Evolutionary conservation across 768 basidiomycete genomes (phyloP), one percentile per base, ranked within the genome.

Genomic region (Amanita phalloides): DNA sequence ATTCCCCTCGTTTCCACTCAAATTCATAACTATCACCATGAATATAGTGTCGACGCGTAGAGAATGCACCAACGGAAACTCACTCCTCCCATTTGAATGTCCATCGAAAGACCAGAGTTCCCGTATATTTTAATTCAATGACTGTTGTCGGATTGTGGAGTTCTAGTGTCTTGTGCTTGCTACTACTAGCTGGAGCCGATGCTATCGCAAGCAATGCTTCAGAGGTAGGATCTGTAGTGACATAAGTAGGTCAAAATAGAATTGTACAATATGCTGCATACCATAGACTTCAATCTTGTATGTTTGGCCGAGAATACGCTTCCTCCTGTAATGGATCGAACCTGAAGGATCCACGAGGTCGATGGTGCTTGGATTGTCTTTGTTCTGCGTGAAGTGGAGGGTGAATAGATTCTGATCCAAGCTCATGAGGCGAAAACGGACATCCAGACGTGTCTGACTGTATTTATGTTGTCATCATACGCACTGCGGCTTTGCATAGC

Each of bases 341-440:
- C 82, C 86, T 1, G 72, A 63, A 2, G 78, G 71, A 59, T 90
- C 87, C 21, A 79, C 68, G 48, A 92, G 78, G 64, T 91, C 89
- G 21, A 85, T 65, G 14, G 84, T 76, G 57, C 71, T 70, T 9
- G 77, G 74, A 55, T 82, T 74, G 36, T 81, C 75, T 53, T 78
- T 66, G 62, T 77, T 78, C 4, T 78, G 78, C 0, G 76, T 74
- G 51, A 90, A 67, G 56, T 76, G 66, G 50, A 92, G 79, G 2
- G 90, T 91, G 69, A 91, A 92, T 9, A 92, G 70, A 63, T 90
- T 91, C 64, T 88, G 77, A 64, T 91, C 89, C 50, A 92, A 70
- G 61, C 86, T 87, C 89, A 90, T 90, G 7, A 6, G 17, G n/a
- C 8, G 13, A 23, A 36, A 23, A 13, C 21, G 23, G 48, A 9